These are phyloP conservation scores for Nemania serpens DNA, from an alignment of 2,329 filamentous ascomycete species.

Conservation along the genomic window DNA sequence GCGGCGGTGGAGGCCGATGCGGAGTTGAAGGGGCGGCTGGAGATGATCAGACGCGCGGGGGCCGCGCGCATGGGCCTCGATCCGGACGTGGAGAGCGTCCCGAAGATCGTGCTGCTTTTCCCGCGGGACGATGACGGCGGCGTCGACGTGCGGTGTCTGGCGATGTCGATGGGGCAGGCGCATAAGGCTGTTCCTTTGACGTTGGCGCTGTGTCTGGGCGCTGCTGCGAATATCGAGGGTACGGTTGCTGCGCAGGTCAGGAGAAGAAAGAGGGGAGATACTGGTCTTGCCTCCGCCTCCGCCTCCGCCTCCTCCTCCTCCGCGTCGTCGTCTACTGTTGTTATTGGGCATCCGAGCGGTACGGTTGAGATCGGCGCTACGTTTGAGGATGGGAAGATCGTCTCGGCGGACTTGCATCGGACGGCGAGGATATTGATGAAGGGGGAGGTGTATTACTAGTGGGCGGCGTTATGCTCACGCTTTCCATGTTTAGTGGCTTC, in stretches of 20 bases:
- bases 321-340: constrained; percentile 37
- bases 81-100: constrained; percentile 44
- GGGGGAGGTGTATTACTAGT: constrained; percentile 51
- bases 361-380: constrained; percentile 52
- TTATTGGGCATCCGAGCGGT: constrained; percentile 54
- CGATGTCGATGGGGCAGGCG: constrained; percentile 52
- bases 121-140: constrained; percentile 21
- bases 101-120: constrained; percentile 53
- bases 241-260: constrained; percentile 23
- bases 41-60: constrained; percentile 45
- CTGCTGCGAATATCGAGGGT: constrained; percentile 42
- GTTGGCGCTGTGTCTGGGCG: constrained; percentile 47
- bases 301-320: too few relatives aligned
- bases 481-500: too few relatives aligned
- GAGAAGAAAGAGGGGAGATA: neutral
- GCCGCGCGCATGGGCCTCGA: constrained; percentile 48
- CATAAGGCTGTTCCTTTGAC: constrained; percentile 51
- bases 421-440: constrained; percentile 57
- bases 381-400: constrained; percentile 45
- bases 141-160: constrained; percentile 51
- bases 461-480: too few relatives aligned
- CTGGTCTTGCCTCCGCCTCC: neutral
- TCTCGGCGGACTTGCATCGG: constrained; percentile 51
- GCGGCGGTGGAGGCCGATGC: constrained; percentile 41
- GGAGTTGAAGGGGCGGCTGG: constrained; percentile 41